These are phyloP conservation scores for Periconia macrospinosa DNA, from an alignment of 2,329 filamentous ascomycete species.

Conservation along the genomic window DNA sequence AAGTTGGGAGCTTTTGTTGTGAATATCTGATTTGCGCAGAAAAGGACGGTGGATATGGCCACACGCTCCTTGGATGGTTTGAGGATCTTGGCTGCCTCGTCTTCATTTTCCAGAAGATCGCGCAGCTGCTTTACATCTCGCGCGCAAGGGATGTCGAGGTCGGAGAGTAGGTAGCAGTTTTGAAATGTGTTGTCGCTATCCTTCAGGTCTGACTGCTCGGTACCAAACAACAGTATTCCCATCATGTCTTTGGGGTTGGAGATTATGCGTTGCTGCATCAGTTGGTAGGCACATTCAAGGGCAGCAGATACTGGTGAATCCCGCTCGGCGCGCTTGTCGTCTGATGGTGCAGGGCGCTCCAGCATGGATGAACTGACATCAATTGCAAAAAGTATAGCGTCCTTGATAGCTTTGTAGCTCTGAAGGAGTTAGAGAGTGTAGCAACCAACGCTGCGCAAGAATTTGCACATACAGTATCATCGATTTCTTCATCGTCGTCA, in stretches of 20 bases:
- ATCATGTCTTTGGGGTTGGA: slow-evolving; percentile 97
- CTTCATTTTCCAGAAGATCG: slow-evolving; percentile 75
- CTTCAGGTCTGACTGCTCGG: slow-evolving; percentile 65
- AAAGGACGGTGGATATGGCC: slow-evolving; percentile 86
- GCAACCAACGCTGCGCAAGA: too few species aligned
- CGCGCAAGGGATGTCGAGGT: slow-evolving; percentile 85
- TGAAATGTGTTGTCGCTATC: slow-evolving; percentile 67
- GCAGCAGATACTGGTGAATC: slow-evolving; percentile 82
- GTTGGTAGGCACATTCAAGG: slow-evolving; percentile 87
- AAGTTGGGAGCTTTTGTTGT: slow-evolving; percentile 95
- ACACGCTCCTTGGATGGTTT: slow-evolving; percentile 69
- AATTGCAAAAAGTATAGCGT: slow-evolving; percentile 97
- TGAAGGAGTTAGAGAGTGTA: slow-evolving; percentile 17
- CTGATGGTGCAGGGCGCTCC: slow-evolving; percentile 61
- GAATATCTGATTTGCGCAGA: slow-evolving; percentile 95
- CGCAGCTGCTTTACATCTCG: slow-evolving; percentile 82
- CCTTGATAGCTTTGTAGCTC: slow-evolving; percentile 90
- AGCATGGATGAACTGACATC: slow-evolving; percentile 90
- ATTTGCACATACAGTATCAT: slow-evolving; percentile 58
- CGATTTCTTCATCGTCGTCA: slow-evolving; percentile 71
- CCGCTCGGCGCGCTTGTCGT: slow-evolving; percentile 70
- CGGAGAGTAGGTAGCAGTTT: slow-evolving; percentile 87
- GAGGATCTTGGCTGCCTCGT: slow-evolving; percentile 69
- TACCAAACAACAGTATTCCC: slow-evolving; percentile 90
- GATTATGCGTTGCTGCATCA: slow-evolving; percentile 99